Evolutionary conservation across 805 yeast genomes (phyloP), one percentile per base, ranked within the genome.

Genomic region (Phaffomyces opuntiae): DNA sequence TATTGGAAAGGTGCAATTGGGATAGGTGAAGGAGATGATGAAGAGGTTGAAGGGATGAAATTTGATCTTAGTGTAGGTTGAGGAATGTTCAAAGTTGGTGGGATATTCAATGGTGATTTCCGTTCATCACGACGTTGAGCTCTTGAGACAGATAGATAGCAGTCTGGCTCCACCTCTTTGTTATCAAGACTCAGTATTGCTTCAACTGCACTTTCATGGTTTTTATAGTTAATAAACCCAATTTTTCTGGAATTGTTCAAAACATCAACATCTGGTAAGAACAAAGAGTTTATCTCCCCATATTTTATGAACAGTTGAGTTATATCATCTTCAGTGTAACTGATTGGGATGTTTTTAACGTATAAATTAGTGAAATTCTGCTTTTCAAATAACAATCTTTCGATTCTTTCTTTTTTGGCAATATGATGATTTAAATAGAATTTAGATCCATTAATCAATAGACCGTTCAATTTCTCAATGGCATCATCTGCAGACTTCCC

Each of bases 401-500:
- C 66, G 16, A 72, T 54, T 46, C 87, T 63, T 55, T 81, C 86
- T 48, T 71, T 70, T 53, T 77, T 78, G 29, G 83, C 77, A 42
- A 81, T 70, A 57, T 83, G 87, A 56, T 71, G 80, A 54, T 81
- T 79, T 41, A 82, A 67, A 53, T 72, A 78, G 9, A 63, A 38
- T 36, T 53, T 51, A 48, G 63, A 49, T 1, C 59, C 57, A 47
- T 68, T 66, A 36, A 74, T 60, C 7, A 62, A 52, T 39, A 63
- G 61, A 32, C 77, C 77, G 56, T 78, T 74, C 26, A 81, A 69
- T 47, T 69, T 62, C n/a, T 70, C 65, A 36, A 83, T 79, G 9
- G 90, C 89, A 25, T 63, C 65, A 42, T 77, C 68, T 2, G 91
- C 88, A 65, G 75, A 69, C 17, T 60, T 64, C 41, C 75, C 73